Evolutionary conservation across 164 flowering plant species (phyloP).

Genomic region (Saururus chinensis): DNA sequence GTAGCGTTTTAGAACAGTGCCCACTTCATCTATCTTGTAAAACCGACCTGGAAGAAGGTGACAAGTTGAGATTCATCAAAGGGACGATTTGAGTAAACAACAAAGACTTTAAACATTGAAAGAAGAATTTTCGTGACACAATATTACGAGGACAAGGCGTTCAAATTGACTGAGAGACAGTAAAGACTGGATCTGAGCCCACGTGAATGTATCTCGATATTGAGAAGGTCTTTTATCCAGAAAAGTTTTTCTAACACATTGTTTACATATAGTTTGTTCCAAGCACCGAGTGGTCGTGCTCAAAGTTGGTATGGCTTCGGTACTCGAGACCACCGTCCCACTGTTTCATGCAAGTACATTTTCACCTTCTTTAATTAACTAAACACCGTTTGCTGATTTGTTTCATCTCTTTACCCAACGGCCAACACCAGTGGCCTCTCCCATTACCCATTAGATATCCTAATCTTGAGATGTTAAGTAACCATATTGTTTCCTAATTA

Average conservation of each 20-base stretch:
- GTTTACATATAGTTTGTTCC: background rate
- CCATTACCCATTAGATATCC: background rate
- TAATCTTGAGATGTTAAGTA: background rate
- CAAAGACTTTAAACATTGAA: background rate
- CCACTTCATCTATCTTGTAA: background rate
- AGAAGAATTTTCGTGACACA: background rate
- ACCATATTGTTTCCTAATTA: background rate
- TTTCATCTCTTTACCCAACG: background rate
- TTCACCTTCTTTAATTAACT: background rate
- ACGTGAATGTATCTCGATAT: slow-evolving; percentile 1
- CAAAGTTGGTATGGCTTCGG: background rate
- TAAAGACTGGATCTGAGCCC: background rate
- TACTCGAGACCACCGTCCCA: background rate
- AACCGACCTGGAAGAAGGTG: too few relatives aligned
- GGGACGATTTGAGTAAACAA: background rate
- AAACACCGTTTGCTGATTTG: background rate
- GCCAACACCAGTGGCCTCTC: background rate
- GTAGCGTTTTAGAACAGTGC: background rate
- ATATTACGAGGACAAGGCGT: background rate
- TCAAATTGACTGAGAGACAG: background rate
- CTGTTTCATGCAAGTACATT: background rate
- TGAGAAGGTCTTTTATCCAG: background rate
- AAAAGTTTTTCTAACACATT: background rate
- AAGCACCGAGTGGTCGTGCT: background rate
- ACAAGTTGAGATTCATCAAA: too few relatives aligned